Base-by-base conservation (phyloP, 2,329 filamentous ascomycete species). In the Neofusicoccum ribis region DNA sequence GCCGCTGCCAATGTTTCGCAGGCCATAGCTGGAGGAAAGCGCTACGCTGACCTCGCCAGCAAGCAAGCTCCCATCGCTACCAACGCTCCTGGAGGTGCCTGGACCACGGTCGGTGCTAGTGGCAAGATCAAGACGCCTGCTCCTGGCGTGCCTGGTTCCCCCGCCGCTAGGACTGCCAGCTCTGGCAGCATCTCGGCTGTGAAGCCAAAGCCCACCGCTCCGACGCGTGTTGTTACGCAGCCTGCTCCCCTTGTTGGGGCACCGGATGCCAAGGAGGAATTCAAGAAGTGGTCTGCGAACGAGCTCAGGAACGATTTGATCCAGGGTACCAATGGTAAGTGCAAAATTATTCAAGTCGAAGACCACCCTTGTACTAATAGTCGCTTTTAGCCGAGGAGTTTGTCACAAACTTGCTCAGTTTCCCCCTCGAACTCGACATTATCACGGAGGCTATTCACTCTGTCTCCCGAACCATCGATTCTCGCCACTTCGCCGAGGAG, bases 21-120 rank as follows among this genome's bases (percentile, higher is more conserved):
- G 31, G 72, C 72, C n/a, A 62, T 72, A 5, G 69, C 76, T 34
- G 70, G 75, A 23, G 90, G 91, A 44, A 98, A 98, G 82, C 91
- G 94, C 64, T 98, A 98, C 77, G 94, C 95, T 20, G 95, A 97
- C 76, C 87, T 99, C 34, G 95, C 95, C 6, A 88, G 92, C 76
- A 97, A 97, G 82, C 83, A 83, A 36, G 78, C 84, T 41, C 76
- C 83, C 20, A 77, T 81, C 23, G 67, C 73, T 20, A 73, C 78
- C 75, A 66, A 44, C 27, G 77, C 79, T 52, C 70, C 72, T 5
- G 81, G 83, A 65, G 82, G 85, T 65, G 92, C 93, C 1, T 99
- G 95, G 95, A 94, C 93, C 11, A 98, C 93, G 0, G 94, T 99
- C 46, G 95, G 95, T 54, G 93, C 94, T 39, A 90, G 93, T 69